Conservation (phyloP, 2,329 filamentous ascomycete species). For the Cladophialophora exuberans region DNA sequence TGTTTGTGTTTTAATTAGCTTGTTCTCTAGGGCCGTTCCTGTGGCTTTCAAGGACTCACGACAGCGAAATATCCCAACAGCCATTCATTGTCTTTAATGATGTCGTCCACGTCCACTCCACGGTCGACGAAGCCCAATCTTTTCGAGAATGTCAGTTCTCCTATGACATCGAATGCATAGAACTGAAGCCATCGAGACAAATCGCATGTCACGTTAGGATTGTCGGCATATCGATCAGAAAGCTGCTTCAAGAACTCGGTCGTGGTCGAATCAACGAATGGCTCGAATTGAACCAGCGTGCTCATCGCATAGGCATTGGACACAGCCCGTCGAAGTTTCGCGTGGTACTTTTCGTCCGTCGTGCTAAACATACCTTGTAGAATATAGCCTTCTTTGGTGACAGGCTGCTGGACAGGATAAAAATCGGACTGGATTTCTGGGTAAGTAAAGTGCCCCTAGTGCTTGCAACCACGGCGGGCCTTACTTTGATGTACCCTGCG, state of each 20-base stretch:
- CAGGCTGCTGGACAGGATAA: slow-evolving; percentile 36
- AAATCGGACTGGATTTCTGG: slow-evolving; percentile 34
- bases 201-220: slow-evolving; percentile 26
- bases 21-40: slow-evolving; percentile 1
- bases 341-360: slow-evolving; percentile 46
- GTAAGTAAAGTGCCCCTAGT: too few species aligned
- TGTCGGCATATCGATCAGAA: slow-evolving; percentile 57
- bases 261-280: slow-evolving; percentile 75
- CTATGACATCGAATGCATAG: slow-evolving; percentile 40
- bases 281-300: slow-evolving; percentile 53
- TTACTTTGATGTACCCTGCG: slow-evolving; percentile 20
- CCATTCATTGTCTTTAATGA: slow-evolving; percentile 40
- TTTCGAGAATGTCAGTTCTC: slow-evolving; percentile 40
- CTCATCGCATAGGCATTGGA: slow-evolving; percentile 47
- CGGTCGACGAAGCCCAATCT: slow-evolving; percentile 39
- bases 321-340: slow-evolving; percentile 43
- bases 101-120: slow-evolving; percentile 39
- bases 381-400: slow-evolving; percentile 35
- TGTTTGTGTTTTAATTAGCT: slow-evolving; percentile 1
- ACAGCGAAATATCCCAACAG: slow-evolving; percentile 32
- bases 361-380: slow-evolving; percentile 42
- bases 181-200: slow-evolving; percentile 47
- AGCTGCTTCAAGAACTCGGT: slow-evolving; percentile 69
- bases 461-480: too few species aligned
- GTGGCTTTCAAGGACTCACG: slow-evolving; percentile 13